These are phyloP conservation scores for Barnettozyma sucrosica DNA, from an alignment of 805 yeast species.

Conservation along the genomic window DNA sequence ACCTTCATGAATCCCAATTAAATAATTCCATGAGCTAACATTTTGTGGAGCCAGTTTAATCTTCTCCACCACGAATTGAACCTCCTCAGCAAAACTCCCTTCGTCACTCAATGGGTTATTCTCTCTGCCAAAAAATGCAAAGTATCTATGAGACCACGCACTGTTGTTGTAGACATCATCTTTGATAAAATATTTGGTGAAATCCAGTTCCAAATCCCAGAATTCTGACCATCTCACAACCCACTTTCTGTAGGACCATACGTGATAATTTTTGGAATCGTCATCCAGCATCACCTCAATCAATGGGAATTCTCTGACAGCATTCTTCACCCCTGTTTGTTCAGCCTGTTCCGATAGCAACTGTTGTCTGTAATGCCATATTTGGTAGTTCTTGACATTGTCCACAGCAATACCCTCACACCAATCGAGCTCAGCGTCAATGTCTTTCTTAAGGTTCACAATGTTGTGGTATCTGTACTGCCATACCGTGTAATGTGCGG, in stretches of 20 bases:
- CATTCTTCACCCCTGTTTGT: conserved; percentile 29
- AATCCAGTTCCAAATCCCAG: conserved; percentile 45
- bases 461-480: conserved; percentile 55
- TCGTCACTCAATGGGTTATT: conserved; percentile 13
- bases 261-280: conserved; percentile 91
- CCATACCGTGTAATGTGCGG: conserved; percentile 95
- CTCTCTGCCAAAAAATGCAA: conserved; percentile 34
- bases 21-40: conserved; percentile 81
- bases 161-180: conserved; percentile 82
- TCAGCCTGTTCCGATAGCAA: conserved; percentile 35
- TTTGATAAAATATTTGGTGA: conserved; percentile 41
- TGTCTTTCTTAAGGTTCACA: conserved; percentile 30
- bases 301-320: conserved; percentile 58
- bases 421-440: conserved; percentile 66
- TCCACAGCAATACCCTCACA: conserved; percentile 66
- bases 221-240: conserved; percentile 51
- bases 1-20: conserved; percentile 48
- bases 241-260: conserved; percentile 93
- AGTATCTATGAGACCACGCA: conserved; percentile 87
- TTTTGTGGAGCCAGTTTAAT: conserved; percentile 71
- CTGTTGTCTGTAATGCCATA: conserved; percentile 90
- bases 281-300: conserved; percentile 62
- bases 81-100: conserved; percentile 38
- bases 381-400: conserved; percentile 88
- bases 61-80: conserved; percentile 41